phyloP scores from a whole-genome alignment of 2,329 filamentous ascomycete species.

The Juglanconis sp. region DNA sequence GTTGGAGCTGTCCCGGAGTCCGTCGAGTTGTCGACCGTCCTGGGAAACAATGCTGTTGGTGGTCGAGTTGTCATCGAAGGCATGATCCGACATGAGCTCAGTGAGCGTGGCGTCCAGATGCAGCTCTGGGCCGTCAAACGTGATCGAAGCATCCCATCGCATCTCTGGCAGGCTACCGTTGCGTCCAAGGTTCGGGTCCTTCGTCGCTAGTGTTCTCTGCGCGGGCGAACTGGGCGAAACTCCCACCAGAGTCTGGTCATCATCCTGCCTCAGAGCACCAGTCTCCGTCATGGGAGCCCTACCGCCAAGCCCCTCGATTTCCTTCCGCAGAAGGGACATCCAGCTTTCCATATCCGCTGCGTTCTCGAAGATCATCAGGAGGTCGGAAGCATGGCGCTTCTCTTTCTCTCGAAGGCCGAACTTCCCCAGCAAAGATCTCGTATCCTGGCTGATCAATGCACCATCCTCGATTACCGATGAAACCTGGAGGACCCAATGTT shows the following conservation, averaged over 20 bases:
- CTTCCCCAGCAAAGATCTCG: conserved; percentile 63
- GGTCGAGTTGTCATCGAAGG: conserved; percentile 53
- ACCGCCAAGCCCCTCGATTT: conserved; percentile 69
- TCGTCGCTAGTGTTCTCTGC: conserved; percentile 45
- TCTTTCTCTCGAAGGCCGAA: conserved; percentile 58
- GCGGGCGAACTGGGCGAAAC: conserved; percentile 27
- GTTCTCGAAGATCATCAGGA: conserved; percentile 70
- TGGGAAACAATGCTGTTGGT: conserved; percentile 57
- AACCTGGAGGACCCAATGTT: conserved; percentile 77
- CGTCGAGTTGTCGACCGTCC: conserved; percentile 57
- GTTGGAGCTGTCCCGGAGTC: conserved; percentile 52
- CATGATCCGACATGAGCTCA: conserved; percentile 36
- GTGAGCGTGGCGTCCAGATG: conserved; percentile 27
- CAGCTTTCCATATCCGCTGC: conserved; percentile 74
- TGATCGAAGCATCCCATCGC: conserved; percentile 27
- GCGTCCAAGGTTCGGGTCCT: conserved; percentile 45
- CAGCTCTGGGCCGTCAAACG: conserved; percentile 23
- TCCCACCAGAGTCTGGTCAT: conserved; percentile 26
- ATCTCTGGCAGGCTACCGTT: conserved; percentile 33
- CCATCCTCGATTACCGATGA: conserved; percentile 63
- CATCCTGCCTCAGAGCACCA: conserved; percentile 46
- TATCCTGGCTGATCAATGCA: conserved; percentile 45
- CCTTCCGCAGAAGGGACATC: conserved; percentile 64
- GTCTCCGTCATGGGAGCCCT: conserved; percentile 61
- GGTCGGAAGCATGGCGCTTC: conserved; percentile 56